Evolutionary conservation across 2,329 filamentous ascomycete genomes (phyloP), one percentile per base, ranked within the genome.

Genomic region (Coniochaeta hoffmannii): DNA sequence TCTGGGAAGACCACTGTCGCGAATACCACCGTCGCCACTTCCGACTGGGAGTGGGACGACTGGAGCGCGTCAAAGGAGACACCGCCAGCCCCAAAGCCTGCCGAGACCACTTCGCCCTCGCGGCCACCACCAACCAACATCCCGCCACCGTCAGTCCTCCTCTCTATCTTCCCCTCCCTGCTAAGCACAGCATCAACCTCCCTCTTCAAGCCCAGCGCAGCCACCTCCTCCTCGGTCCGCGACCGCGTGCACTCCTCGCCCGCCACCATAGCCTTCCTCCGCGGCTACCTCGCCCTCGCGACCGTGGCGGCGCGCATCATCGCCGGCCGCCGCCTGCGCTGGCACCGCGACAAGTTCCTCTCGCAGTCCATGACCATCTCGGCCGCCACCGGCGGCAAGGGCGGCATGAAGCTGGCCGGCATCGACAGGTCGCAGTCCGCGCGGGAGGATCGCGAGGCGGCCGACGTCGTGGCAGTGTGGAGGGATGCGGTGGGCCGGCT

Each of bases 361-460:
- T 83, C 89, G 1, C 90, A 96, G 69, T 86, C 87, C 65, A 96
- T 96, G 89, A 85, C 88, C 56, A 96, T 97, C 58, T 89, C 90
- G 1, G 83, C 85, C 2, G 65, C 63, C 2, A 81, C 86, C 2
- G 86, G 85, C 3, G 82, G 85, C 54, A 90, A 89, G 63, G 86
- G 93, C 3, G 69, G 69, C 10, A 97, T 97, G 93, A 97, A 97
- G 71, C 81, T 97, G 19, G 83, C 87, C 0, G 88, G 90, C 12
- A 76, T 97, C 38, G 92, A 96, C 71, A 93, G 88, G 71, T 81
- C 85, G 3, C 91, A 97, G 69, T 78, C 82, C n/a, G 78, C 82
- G 24, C 87, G 90, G 56, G 93, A 97, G 72, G 88, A 96, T 60
- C 82, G 91, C 61, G 91, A 96, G 71, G 88, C 85, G 0, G 82